Conservation (phyloP, 139 green algal species). For the Edaphochlamys debaryana region DNA sequence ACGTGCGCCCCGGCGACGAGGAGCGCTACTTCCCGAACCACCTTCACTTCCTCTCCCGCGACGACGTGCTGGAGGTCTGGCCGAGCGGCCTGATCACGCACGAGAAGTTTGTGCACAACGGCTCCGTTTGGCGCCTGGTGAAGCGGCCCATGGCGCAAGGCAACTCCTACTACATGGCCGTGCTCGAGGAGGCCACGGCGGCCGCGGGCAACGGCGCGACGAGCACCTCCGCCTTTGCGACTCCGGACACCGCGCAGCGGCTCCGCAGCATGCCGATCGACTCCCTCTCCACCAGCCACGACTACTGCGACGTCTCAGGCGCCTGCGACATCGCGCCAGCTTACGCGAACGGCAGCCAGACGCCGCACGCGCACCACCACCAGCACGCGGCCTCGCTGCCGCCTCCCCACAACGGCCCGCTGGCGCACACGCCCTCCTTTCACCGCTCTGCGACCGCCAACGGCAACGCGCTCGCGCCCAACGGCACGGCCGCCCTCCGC, state of each 20-base stretch:
- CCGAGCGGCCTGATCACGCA: constrained; percentile 14
- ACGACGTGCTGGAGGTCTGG: constrained; percentile 2
- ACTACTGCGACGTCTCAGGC: neutral
- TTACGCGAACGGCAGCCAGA: neutral
- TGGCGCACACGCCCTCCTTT: neutral
- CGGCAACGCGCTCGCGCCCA: too few relatives aligned
- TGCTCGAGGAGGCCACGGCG: neutral
- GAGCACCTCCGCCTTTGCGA: neutral
- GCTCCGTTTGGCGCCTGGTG: neutral
- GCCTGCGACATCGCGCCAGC: neutral
- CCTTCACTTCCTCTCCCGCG: neutral
- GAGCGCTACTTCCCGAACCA: neutral
- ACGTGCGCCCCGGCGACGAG: constrained; percentile 9
- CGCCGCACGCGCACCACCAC: neutral
- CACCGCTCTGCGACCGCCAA: too few relatives aligned
- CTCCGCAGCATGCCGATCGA: constrained; percentile 25
- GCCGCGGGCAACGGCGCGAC: neutral
- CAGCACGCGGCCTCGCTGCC: neutral
- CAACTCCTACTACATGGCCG: neutral
- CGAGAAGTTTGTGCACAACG: constrained; percentile 1
- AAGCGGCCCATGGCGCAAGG: constrained; percentile 3
- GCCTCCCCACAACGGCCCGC: neutral
- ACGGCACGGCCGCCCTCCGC: too few relatives aligned
- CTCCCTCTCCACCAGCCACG: neutral
- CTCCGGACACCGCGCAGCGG: constrained; percentile 5